Base-by-base conservation (phyloP, 805 yeast species). In the Allodekkera sacchari region DNA sequence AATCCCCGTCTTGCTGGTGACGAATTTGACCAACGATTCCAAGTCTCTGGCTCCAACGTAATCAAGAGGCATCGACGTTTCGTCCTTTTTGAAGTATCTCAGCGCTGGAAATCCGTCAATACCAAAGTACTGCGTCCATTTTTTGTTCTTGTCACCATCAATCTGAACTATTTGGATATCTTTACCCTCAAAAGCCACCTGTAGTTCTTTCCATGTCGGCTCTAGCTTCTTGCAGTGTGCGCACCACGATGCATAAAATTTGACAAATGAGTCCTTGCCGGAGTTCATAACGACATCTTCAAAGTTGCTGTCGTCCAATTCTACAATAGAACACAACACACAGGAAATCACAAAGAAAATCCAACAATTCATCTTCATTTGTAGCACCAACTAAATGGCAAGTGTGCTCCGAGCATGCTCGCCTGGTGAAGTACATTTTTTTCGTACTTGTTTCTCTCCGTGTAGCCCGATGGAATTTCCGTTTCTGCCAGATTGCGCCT, bases 221-320 rank as follows among this genome's bases (percentile, higher is more conserved):
- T 61, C 63, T 45, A 78, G 48, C 22, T 59, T 61, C 48, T 70
- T 71, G 49, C 87, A 78, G 50, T 78, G 84, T 22, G 74, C 59
- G 52, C 87, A 78, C 87, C 87, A 78, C 32, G 71, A 74, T 7
- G 87, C 83, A 44, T 68, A 77, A 42, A 75, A 78, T 60, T 84
- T 82, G 41, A 84, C 83, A 39, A 85, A 66, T 7, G 88, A 71
- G 46, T 77, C 80, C 64, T 80, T 81, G 21, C 71, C 76, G 5
- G 80, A 68, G 28, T 74, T 68, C 33, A 68, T 56, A 12, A 75
- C 80, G 25, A 72, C 53, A 12, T 66, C 69, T 32, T 73, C 70
- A 48, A 77, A 77, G 39, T 61, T 70, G 22, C 57, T 51, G 38
- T 69, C 74, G 36, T 62, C 63, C 22, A 66, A 68, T 30, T 61